Conservation (phyloP, 1,139 yeast species). For the Scheffersomyces parashehatae region DNA sequence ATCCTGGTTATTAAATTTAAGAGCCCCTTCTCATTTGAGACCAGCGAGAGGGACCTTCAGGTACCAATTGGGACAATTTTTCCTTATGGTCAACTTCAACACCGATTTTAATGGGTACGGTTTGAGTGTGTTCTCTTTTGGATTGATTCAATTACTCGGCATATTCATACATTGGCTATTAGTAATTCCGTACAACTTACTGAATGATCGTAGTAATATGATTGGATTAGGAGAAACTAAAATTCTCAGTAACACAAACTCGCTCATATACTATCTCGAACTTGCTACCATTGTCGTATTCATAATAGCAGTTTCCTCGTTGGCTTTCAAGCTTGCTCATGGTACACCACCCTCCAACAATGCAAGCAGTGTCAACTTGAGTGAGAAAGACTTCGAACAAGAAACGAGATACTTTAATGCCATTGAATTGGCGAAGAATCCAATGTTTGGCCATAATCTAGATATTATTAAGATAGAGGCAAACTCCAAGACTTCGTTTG, state of each 20-base stretch:
- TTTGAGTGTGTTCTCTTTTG: conserved; percentile 7
- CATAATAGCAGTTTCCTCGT: conserved; percentile 27
- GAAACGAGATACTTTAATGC: conserved; percentile 28
- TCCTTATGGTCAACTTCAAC: conserved; percentile 39
- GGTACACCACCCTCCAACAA: conserved; percentile 8
- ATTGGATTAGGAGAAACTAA: conserved; percentile 16
- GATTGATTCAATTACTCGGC: conserved; percentile 18
- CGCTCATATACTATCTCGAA: conserved; percentile 34
- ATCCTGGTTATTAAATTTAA: conserved; percentile 21
- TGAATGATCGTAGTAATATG: conserved; percentile 18
- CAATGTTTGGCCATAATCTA: conserved; percentile 50
- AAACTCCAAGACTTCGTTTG: conserved; percentile 55
- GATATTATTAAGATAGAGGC: conserved; percentile 64
- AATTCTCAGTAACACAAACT: conserved; percentile 20
- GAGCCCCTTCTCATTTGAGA: conserved; percentile 14
- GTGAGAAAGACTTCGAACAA: conserved; percentile 16
- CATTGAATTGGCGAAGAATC: conserved; percentile 46
- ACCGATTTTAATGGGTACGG: conserved; percentile 4
- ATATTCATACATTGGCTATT: conserved; percentile 28
- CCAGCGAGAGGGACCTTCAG: conserved; percentile 23
- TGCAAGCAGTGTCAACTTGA: neutral
- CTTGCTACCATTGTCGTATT: conserved; percentile 26
- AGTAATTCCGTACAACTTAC: conserved; percentile 24
- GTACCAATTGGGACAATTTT: conserved; percentile 34
- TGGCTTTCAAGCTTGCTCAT: conserved; percentile 27